Base-by-base conservation (phyloP, 2,329 filamentous ascomycete genomes). In the Fusarium papillatum region DNA sequence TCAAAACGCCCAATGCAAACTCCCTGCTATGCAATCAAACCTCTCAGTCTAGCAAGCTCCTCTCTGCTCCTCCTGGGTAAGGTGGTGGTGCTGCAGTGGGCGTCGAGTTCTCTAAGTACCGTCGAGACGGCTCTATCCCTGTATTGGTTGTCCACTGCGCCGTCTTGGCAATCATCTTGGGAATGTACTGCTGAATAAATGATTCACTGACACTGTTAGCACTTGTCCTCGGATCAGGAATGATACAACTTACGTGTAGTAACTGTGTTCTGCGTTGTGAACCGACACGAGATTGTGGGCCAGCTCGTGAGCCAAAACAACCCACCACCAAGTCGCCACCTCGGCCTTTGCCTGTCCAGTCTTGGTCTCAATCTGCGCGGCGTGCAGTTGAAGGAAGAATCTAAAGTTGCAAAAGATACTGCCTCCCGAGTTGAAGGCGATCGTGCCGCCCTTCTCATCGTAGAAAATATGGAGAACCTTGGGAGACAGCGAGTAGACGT, bases 391-490 rank as follows among this genome's bases (percentile, higher is more conserved):
- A 71, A 93, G 85, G 83, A 96, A 98, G 87, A 95, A 98, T 22
- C 95, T 90, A 75, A 98, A 90, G 81, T 99, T 99, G 88, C 95
- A 98, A 86, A 98, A 99, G 36, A 99, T 90, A 79, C 93, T 95
- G 43, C 96, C 96, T 46, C 89, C 91, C 11, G 91, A 90, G 82
- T 99, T 99, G 88, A 99, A 99, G 0, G 96, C 97, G 74, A 99
- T 98, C 0, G 95, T 96, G 68, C 90, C 91, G 7, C 95, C 94
- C 5, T 86, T 84, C 48, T 93, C 91, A 78, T 98, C 96, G 79
- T 95, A 95, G 85, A 96, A 98, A 63, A 98, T 94, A 82, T 97
- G 96, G 69, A 98, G 83, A 5, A 92, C 92, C 38, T 90, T 87
- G 0, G 90, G 87, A 2, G 91, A 87, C 29, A 98, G 88, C 3